Evolutionary conservation across 2,329 filamentous ascomycete genomes (phyloP), one percentile per base, ranked within the genome.

Genomic region (Neobulgaria alba): DNA sequence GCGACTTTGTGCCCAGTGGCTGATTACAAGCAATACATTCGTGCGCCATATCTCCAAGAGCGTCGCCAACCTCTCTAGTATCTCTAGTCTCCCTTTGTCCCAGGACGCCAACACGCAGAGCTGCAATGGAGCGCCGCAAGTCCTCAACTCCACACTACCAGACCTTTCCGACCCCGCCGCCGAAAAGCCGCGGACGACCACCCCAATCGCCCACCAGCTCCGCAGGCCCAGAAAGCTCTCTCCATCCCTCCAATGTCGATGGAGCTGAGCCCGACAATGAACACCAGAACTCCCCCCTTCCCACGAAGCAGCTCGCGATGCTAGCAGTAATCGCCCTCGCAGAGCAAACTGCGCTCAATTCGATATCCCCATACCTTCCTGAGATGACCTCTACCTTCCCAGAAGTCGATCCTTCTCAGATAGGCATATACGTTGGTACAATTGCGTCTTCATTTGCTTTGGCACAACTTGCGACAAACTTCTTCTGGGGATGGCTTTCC

Each of bases 301-400:
- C 92, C 0, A 77, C 78, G 50, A 78, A 72, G 51, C 92, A 96
- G 67, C 80, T 98, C 46, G 73, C 79, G 4, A 75, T 96, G 10
- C 69, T 98, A 23, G 90, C 90, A 1, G 67, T 95, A 50, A 85
- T 98, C 45, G 89, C 89, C 5, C 72, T 98, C 16, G 84, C 85
- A 39, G 92, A 98, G 61, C 92, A 98, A 68, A 96, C 90, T 0
- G 92, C 92, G 0, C 74, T 98, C 58, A 98, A 98, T 63, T 95
- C 88, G 16, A 95, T 98, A 56, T 85, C 83, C 9, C 92, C 92
- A 1, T 98, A 98, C 62, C 75, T 98, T 2, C 92, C 92, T 0
- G 77, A 88, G 53, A 96, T 98, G 90, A 81, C 89, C 1, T 76
- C 78, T 16, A 79, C 78, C 1, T 96, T 96, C 59, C 84, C 86